A percentile compares a stretch with the other conserved stretches of the same genome.
phyloP scores from a whole-genome alignment of 768 basidiomycete species.

The Rhizopogon roseolus region DNA sequence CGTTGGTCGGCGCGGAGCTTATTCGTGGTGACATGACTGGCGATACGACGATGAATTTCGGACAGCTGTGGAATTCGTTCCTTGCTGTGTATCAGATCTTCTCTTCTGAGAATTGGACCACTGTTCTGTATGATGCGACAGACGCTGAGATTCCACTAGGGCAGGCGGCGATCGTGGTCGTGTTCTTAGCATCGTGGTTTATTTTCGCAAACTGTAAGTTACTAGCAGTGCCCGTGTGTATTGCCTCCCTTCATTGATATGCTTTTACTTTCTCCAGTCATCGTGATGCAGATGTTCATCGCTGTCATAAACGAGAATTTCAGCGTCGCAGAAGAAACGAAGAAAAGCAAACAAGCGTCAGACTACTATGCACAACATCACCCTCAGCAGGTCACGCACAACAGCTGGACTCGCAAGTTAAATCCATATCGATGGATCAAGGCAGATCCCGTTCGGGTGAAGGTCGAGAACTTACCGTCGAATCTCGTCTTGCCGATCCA shows the following conservation, averaged over 20 bases:
- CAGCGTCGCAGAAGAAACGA: constrained; percentile 84
- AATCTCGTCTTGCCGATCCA: constrained; percentile 77
- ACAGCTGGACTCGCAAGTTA: constrained; percentile 63
- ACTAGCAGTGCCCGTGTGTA: neutral
- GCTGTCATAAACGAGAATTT: constrained; percentile 98
- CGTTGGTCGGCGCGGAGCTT: constrained; percentile 79
- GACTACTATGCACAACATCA: constrained; percentile 61
- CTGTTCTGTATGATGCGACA: constrained; percentile 60
- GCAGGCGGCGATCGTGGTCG: constrained; percentile 64
- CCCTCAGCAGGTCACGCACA: constrained; percentile 37
- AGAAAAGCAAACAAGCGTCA: constrained; percentile 75
- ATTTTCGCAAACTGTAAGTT: constrained; percentile 86
- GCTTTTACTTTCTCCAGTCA: constrained; percentile 46
- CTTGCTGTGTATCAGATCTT: constrained; percentile 85
- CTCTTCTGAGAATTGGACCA: constrained; percentile 94
- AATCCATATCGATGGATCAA: constrained; percentile 89
- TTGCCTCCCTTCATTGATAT: neutral
- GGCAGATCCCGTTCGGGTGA: constrained; percentile 66
- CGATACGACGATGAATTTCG: constrained; percentile 62
- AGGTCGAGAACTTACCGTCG: constrained; percentile 66
- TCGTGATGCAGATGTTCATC: constrained; percentile 92
- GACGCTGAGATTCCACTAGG: constrained; percentile 56
- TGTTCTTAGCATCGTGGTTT: constrained; percentile 82
- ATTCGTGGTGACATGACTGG: constrained; percentile 74
- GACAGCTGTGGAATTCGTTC: constrained; percentile 80